Percentiles rank a stretch among this genome's conserved stretches.
These are phyloP conservation scores for Trichosanthes cucumerina DNA, from an alignment of 306 rosid genomes.

Conservation along the genomic window DNA sequence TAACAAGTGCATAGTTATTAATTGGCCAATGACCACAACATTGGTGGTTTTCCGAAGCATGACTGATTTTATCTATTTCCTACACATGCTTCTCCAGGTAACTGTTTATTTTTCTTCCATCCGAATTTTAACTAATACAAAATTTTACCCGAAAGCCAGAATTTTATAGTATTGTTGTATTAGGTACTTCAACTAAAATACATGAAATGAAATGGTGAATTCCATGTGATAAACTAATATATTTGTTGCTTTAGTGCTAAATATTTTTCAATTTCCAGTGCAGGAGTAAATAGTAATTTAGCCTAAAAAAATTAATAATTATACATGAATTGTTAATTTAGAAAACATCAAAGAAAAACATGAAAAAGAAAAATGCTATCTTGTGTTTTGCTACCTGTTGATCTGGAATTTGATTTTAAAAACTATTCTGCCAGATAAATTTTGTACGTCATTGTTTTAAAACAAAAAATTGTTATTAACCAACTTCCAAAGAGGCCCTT, in stretches of 20 bases:
- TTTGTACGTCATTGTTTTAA: background rate
- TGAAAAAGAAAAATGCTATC: background rate
- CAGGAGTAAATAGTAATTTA: background rate
- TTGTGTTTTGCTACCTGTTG: background rate
- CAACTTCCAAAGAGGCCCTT: background rate
- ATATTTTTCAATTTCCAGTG: background rate
- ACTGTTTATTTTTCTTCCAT: constrained; percentile 6
- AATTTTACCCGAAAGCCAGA: background rate
- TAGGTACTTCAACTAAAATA: background rate
- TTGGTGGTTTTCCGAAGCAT: constrained; percentile 63
- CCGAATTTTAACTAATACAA: background rate
- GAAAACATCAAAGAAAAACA: background rate
- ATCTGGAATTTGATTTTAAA: background rate
- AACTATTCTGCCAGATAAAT: background rate
- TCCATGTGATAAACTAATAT: background rate
- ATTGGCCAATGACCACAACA: constrained; percentile 26
- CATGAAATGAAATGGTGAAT: background rate
- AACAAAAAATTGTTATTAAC: background rate
- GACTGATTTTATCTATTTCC: constrained; percentile 50
- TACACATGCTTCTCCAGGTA: constrained; percentile 79
- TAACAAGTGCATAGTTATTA: constrained; percentile 33
- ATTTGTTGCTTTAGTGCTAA: background rate
- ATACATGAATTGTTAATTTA: background rate
- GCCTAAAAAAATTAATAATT: background rate
- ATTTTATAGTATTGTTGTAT: no score